Conservation (phyloP, 2,329 filamentous ascomycete species). For the Moelleriella libera region DNA sequence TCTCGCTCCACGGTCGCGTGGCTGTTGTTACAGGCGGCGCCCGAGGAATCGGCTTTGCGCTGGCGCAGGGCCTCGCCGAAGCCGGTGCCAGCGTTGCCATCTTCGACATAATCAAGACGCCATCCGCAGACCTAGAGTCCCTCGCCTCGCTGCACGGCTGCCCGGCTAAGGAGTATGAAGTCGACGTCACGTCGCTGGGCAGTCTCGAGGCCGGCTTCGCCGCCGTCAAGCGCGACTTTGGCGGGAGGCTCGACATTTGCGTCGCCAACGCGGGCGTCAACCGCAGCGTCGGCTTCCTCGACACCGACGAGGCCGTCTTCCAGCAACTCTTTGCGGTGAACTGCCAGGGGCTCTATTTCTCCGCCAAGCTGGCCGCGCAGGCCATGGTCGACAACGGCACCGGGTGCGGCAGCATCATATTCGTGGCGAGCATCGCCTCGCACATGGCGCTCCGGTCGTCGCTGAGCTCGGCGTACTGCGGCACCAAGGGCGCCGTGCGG, state of each 20-base stretch:
- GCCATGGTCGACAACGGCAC: constrained; percentile 37
- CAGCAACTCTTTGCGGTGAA: constrained; percentile 50
- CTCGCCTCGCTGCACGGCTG: constrained; percentile 22
- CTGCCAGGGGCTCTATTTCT: constrained; percentile 49
- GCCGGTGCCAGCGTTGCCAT: constrained; percentile 27
- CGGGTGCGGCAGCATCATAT: constrained; percentile 34
- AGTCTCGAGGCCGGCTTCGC: constrained; percentile 35
- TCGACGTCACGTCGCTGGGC: constrained; percentile 28
- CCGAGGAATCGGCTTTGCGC: constrained; percentile 47
- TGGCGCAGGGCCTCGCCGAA: constrained; percentile 37
- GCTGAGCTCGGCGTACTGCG: constrained; percentile 20
- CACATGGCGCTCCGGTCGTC: constrained; percentile 35
- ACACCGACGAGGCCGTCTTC: constrained; percentile 48
- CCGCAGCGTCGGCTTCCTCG: constrained; percentile 44
- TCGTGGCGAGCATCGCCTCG: constrained; percentile 38
- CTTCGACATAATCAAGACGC: constrained; percentile 40
- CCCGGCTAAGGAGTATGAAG: constrained; percentile 35
- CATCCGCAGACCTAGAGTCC: constrained; percentile 32
- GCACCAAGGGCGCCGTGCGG: constrained; percentile 12
- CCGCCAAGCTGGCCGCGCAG: constrained; percentile 33
- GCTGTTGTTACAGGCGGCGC: constrained; percentile 35
- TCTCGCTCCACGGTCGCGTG: constrained; percentile 31
- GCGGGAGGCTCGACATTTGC: constrained; percentile 36
- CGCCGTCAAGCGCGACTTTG: constrained; percentile 25
- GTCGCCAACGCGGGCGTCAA: constrained; percentile 45